Base-by-base conservation (phyloP, 2,329 filamentous ascomycete species). In the Alternaria brassicae region DNA sequence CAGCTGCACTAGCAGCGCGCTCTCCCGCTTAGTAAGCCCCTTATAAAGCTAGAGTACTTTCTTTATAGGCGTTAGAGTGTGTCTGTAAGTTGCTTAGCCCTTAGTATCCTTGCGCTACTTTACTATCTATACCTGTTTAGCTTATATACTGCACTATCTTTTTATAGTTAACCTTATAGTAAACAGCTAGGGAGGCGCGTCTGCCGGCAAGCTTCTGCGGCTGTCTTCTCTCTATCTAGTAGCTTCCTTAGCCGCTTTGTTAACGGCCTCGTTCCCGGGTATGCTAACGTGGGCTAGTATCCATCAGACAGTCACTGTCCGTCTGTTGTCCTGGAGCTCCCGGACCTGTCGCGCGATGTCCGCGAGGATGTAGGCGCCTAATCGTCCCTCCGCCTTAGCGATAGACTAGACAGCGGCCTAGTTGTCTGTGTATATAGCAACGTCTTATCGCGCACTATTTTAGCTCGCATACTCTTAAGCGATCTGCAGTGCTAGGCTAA, bases 371-470 rank as follows among this genome's bases (percentile, higher is more conserved):
- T 65, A 66, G 41, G 61, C 61, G 52, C 60, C 61, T 27, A n/a
- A 53, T 28, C 40, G 23, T 53, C 55, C 54, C 54, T 67, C 58
- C 17, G 56, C 51, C 25, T 65, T 65, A 5, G 60, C 51, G 23
- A 65, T 53, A 0, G 50, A 65, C 56, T 19, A 63, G 23, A 65
- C 63, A 19, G 61, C 55, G 30, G 58, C 64, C 42, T 66, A 32
- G 54, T 64, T 69, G 39, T 67, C 66, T 59, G 53, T 68, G 34
- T 63, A 68, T 53, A 68, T 61, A 17, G 61, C 52, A 10, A 66
- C 25, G 19, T 62, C 49, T 42, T 17, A 17, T 37, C 50, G 53
- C 12, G 40, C 50, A 45, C 62, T n/a, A 28, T 59, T 41, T 44
- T 15, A 6, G n/a, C 60, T 53, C 55, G 39, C 58, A 44, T 68